Evolutionary conservation across 2,329 filamentous ascomycete species (phyloP), one percentile per base, ranked within the genome.

Genomic region (Aspergillus persii): DNA sequence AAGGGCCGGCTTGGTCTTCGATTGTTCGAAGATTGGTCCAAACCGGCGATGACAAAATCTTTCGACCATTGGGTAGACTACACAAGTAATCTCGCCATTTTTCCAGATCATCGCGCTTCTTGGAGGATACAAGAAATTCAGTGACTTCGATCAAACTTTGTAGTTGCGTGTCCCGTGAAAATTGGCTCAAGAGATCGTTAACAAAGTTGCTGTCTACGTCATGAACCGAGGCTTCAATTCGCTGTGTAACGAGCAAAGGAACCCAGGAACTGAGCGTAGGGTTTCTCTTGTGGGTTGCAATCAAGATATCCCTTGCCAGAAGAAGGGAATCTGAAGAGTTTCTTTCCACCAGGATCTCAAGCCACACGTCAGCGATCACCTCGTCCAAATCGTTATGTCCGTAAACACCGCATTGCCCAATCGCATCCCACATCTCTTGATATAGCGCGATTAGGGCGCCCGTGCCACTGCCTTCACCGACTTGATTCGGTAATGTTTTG

Each of bases 391-490:
- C 36, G 12, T 41, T 41, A 12, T 41, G 36, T 15, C 62, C 64
- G 31, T 76, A 68, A 23, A 78, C 69, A 52, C 68, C 68, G 54
- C 74, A 78, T 12, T 62, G 62, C 33, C 70, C 68, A 57, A 79
- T 69, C 4, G 74, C 74, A 58, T 69, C 64, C 75, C 76, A 79
- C 61, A 79, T 69, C 2, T 63, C 57, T 31, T 67, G 61, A 46
- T 73, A 72, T 46, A 68, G 68, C 11, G 63, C 53, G 27, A 59
- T 50, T 23, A 74, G 53, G 26, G 60, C 27, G 53, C 11, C 50
- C 49, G 27, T 29, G 4, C 8, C 39, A 36, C 2, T 15, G 15
- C 12, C 27, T 18, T 30, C 11, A 2, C 39, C 12, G 26, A 54
- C 12, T 33, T 15, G 41, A 12, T 51, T 36, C n/a, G 68, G 68